Base-by-base conservation (phyloP, 1,284 basidiomycete genomes). In the Trichosporon faecale region DNA sequence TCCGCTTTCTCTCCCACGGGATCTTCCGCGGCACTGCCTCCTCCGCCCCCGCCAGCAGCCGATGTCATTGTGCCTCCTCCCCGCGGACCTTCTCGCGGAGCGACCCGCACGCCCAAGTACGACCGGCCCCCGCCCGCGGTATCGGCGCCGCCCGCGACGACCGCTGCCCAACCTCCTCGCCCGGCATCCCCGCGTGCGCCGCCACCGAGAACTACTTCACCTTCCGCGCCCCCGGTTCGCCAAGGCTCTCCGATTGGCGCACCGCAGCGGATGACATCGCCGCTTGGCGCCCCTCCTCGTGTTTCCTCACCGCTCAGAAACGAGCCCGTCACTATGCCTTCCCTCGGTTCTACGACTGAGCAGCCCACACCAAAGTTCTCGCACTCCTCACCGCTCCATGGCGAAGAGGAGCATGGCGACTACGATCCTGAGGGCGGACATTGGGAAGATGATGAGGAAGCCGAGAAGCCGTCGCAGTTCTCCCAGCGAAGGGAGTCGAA, bases 271-370 rank as follows among this genome's bases (percentile, higher is more conserved):
- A 33, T 60, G 8, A 25, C 52, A 1, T 66, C 65, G 14, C 33
- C 68, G n/a, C 49, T 18, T 29, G 65, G 65, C 4, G 73, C 68
- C 3, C 73, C 70, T 3, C 73, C 73, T 9, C 65, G 68, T 18
- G 69, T 74, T 2, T 65, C 69, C n/a, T 74, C 73, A 29, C 73
- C 73, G 6, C 67, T 74, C 3, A 55, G 68, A 25, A 60, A 73
- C 63, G 72, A 68, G 67, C 60, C 27, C 6, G 27, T 37, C 46
- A 63, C 44, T 11, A 69, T 21, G 55, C 23, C 65, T 16, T 37
- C 68, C 11, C 16, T 33, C 25, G 27, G 31, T 12, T n/a, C 64
- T 8, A 31, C 57, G 16, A 61, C 57, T 23, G 61, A 63, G 18
- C 21, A 23, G 18, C 60, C 44, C 29, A 23, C 44, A 0, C n/a